Base-by-base conservation (phyloP, 177 flowering plant genomes). In the Vitis hybrid region DNA sequence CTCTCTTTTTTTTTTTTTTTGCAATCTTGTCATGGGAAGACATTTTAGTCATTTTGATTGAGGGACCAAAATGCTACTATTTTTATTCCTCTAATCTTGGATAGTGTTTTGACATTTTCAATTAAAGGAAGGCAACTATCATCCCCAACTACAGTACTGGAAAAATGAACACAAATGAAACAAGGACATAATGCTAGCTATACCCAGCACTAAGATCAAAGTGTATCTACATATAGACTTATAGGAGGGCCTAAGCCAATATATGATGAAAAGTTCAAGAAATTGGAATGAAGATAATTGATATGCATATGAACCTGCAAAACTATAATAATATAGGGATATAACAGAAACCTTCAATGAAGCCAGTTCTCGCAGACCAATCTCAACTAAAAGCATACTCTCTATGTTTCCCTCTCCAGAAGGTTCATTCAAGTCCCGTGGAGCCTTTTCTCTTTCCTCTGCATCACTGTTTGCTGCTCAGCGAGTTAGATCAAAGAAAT, bases 371-470 rank as follows among this genome's bases (percentile, higher is more conserved):
- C 91, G 78, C 64, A 95, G 77, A 72, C 98, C 98, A 80, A 81
- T 89, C 75, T 95, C 99, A 59, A 95, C 97, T 68, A 82, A 70
- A 69, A 95, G 89, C 99, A 95, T 93, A 83, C 83, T 89, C 72
- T 95, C 99, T 58, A 92, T 79, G 64, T 69, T 90, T 65, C 80
- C 82, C 57, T 90, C 98, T 68, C 87, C 91, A 59, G 83, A 75
- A 59, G 78, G 73, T 63, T 87, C 93, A 75, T 76, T 83, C 61
- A 70, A 31, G 68, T 82, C 84, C 5, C 57, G 73, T 39, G 62
- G 65, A 70, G 29, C 34, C 61, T 78, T 78, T 57, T 81, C 88
- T 56, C 82, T 83, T 78, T 83, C 87, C 53, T 83, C 88, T 50
- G 57, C 15, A 76, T 82, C 82, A 74, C 68, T 70, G 34, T 72